These are phyloP conservation scores for Pseudonectria foliicola DNA, from an alignment of 2,329 filamentous ascomycete genomes.

Conservation along the genomic window DNA sequence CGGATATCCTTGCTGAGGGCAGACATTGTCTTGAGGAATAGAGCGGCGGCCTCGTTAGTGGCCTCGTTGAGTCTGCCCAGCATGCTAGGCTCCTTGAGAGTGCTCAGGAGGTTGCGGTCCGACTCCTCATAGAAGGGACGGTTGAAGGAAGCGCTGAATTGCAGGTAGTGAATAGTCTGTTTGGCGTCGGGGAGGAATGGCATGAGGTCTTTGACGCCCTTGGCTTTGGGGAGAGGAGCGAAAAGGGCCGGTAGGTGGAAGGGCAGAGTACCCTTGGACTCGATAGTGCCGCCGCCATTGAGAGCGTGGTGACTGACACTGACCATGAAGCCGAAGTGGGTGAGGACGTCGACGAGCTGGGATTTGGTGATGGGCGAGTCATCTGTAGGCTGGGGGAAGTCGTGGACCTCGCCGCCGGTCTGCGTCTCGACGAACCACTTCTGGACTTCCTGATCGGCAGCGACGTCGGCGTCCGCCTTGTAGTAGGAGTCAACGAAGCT, in stretches of 20 bases:
- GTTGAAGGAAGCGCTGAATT: conserved; percentile 32
- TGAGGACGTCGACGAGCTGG: conserved; percentile 33
- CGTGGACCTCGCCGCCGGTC: conserved; percentile 27
- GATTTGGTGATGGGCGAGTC: conserved; percentile 10
- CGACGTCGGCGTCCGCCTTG: conserved; percentile 22
- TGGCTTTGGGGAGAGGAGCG: conserved; percentile 29
- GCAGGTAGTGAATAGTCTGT: conserved; percentile 29
- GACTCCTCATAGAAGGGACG: conserved; percentile 23
- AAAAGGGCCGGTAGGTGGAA: conserved; percentile 37
- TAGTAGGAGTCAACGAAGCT: conserved; percentile 40
- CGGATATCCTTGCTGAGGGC: conserved; percentile 30
- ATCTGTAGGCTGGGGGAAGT: conserved; percentile 29
- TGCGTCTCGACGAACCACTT: conserved; percentile 37
- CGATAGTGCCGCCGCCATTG: conserved; percentile 34
- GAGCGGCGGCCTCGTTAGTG: conserved; percentile 21
- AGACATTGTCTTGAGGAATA: conserved; percentile 31
- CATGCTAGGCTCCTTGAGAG: too few relatives aligned
- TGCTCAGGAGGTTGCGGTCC: too few relatives aligned
- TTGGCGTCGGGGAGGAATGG: conserved; percentile 27
- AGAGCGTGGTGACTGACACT: conserved; percentile 30
- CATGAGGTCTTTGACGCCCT: conserved; percentile 27
- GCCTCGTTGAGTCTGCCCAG: conserved; percentile 10
- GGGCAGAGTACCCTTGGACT: conserved; percentile 29
- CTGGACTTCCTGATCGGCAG: conserved; percentile 33
- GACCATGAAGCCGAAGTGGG: conserved; percentile 27